phyloP scores from a whole-genome alignment of 2,329 filamentous ascomycete species.

The Colletotrichum destructivum region DNA sequence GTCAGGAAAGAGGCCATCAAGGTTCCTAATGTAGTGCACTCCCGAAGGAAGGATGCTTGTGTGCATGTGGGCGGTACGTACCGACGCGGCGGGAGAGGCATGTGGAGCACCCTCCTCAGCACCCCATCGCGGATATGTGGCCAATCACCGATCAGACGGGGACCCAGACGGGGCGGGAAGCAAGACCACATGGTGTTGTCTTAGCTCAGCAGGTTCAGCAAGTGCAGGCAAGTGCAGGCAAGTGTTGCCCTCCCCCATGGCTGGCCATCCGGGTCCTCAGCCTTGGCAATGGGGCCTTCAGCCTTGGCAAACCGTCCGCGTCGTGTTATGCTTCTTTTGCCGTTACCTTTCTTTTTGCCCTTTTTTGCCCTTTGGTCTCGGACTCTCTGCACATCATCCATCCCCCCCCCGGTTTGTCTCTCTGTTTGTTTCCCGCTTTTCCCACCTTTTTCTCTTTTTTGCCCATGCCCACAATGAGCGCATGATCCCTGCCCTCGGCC shows the following conservation, averaged over 20 bases:
- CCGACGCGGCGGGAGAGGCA: not conserved
- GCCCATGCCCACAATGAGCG: not conserved
- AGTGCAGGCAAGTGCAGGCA: no score
- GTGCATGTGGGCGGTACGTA: conserved; percentile 1
- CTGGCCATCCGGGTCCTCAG: conserved; percentile 38
- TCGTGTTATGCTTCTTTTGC: conserved; percentile 31
- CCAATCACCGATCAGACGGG: conserved; percentile 17
- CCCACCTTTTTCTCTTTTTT: conserved; percentile 3
- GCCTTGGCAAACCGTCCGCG: conserved; percentile 38
- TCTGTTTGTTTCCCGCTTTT: not conserved
- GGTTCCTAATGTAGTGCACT: conserved; percentile 24
- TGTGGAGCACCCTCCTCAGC: conserved; percentile 13
- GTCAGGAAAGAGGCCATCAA: conserved; percentile 34
- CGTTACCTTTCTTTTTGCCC: not conserved
- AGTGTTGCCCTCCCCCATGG: not conserved
- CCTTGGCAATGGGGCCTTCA: conserved; percentile 40
- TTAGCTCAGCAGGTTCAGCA: not conserved
- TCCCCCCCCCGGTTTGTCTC: not conserved
- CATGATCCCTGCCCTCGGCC: not conserved
- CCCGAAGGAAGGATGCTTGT: no score
- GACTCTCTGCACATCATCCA: no score
- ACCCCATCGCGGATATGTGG: not conserved
- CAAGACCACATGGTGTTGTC: conserved; percentile 21
- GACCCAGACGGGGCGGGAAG: not conserved
- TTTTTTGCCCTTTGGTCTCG: no score